Percentiles rank a stretch among this genome's conserved stretches.
phyloP scores from a whole-genome alignment of 768 basidiomycete species.

The Leucocoprinus leucothites region DNA sequence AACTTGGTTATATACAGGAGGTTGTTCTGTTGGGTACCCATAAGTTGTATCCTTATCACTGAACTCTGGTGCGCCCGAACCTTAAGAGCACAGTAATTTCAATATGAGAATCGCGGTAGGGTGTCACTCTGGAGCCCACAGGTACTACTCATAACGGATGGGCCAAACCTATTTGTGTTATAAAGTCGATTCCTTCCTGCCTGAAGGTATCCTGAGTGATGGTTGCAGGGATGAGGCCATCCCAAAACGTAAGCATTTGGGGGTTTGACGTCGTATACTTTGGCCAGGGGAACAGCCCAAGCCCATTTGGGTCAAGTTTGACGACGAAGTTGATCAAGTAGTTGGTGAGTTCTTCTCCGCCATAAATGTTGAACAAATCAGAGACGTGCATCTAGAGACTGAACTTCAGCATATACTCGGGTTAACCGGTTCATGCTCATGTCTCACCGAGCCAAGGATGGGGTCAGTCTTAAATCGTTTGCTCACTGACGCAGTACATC shows the following conservation, averaged over 20 bases:
- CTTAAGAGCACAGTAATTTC: too few relatives aligned
- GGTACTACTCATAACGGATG: constrained; percentile 23
- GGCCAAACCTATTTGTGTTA: constrained; percentile 30
- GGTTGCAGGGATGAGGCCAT: constrained; percentile 26
- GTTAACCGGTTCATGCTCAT: neutral
- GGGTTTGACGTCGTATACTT: constrained; percentile 32
- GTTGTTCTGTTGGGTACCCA: neutral
- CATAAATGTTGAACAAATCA: constrained; percentile 33
- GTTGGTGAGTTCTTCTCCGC: constrained; percentile 29
- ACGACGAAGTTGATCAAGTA: constrained; percentile 42
- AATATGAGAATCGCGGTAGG: too few relatives aligned
- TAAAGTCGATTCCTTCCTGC: constrained; percentile 30
- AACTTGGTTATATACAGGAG: neutral
- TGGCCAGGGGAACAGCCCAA: constrained; percentile 38
- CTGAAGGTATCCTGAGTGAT: constrained; percentile 45
- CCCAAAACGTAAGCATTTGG: constrained; percentile 37
- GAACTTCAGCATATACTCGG: neutral
- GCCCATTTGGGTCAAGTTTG: constrained; percentile 41
- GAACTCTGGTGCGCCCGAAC: too few relatives aligned
- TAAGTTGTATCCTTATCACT: too few relatives aligned
- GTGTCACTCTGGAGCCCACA: too few relatives aligned
- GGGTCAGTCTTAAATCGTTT: constrained; percentile 36
- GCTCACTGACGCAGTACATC: constrained; percentile 28
- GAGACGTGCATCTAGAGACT: constrained; percentile 34
- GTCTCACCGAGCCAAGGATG: constrained; percentile 40